phyloP scores from a whole-genome alignment of 805 yeast species.

The Myxozyma neotropica region DNA sequence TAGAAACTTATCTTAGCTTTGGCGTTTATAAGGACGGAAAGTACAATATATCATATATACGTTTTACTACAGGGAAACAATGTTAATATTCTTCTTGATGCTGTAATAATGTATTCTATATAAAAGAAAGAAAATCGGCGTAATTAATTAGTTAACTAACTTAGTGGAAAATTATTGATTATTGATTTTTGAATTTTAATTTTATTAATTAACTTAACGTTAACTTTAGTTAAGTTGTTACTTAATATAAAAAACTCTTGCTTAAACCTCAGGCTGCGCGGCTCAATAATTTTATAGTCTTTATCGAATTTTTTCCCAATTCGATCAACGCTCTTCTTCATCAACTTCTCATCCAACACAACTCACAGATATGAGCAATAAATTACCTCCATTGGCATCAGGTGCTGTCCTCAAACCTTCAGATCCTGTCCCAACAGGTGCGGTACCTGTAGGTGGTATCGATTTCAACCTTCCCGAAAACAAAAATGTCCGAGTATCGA shows the following conservation, averaged over 20 bases:
- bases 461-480: constrained; percentile 83
- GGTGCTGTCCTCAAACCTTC: constrained; percentile 91
- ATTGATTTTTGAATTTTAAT: too few relatives aligned
- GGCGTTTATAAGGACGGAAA: constrained; percentile 3
- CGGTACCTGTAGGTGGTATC: constrained; percentile 79
- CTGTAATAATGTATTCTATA: neutral
- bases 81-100: neutral
- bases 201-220: too few relatives aligned
- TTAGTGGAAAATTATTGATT: too few relatives aligned
- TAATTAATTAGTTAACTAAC: too few relatives aligned
- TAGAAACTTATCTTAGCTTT: neutral
- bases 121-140: too few relatives aligned
- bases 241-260: too few relatives aligned
- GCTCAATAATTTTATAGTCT: constrained; percentile 2
- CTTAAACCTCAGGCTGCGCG: neutral
- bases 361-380: neutral
- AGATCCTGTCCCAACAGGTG: constrained; percentile 79
- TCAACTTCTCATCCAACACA: neutral
- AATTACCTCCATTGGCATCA: constrained; percentile 54
- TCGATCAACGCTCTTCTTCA: too few relatives aligned
- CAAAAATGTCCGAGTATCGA: constrained; percentile 75
- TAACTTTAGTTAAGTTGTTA: too few relatives aligned
- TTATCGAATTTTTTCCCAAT: neutral
- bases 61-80: neutral
- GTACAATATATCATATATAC: neutral